A percentile compares a stretch with the other conserved stretches of the same genome.
Conservation (phyloP, 139 green algal species). For the Asterochloris sp. region DNA sequence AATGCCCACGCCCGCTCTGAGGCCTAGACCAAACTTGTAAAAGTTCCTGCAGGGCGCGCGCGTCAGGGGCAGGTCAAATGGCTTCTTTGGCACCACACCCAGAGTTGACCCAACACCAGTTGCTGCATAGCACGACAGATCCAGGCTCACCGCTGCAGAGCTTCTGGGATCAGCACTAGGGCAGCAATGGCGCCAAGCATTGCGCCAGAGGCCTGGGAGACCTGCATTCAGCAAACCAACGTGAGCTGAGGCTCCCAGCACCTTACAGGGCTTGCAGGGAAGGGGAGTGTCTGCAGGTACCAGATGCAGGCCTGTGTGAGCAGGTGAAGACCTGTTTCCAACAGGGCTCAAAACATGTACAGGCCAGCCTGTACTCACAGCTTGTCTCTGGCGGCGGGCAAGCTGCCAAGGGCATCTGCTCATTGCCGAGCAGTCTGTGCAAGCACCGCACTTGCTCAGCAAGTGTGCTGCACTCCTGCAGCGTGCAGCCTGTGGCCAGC, state of each 20-base stretch:
- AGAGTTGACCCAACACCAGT: not conserved
- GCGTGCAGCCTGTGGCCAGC: no score
- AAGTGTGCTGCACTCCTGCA: no score
- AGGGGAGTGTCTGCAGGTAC: not conserved
- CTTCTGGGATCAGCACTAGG: not conserved
- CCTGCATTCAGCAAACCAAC: not conserved
- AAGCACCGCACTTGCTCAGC: no score
- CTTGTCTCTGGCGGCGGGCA: not conserved
- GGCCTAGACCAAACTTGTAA: not conserved
- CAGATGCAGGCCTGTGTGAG: not conserved
- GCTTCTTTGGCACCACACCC: not conserved
- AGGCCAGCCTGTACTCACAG: not conserved
- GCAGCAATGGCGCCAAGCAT: conserved; percentile 11
- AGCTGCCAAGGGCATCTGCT: not conserved
- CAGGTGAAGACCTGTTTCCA: not conserved
- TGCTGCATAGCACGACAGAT: not conserved
- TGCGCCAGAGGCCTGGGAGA: not conserved
- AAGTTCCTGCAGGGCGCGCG: conserved; percentile 4
- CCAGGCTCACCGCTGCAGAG: conserved; percentile 5
- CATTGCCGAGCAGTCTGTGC: no score
- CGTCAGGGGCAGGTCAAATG: not conserved
- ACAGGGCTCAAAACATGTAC: not conserved
- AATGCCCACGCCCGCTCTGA: conserved; percentile 11
- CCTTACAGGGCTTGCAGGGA: not conserved
- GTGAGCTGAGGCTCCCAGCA: no score